Evolutionary conservation across 768 basidiomycete genomes (phyloP), one percentile per base, ranked within the genome.

Genomic region (Lentinula raphanica): DNA sequence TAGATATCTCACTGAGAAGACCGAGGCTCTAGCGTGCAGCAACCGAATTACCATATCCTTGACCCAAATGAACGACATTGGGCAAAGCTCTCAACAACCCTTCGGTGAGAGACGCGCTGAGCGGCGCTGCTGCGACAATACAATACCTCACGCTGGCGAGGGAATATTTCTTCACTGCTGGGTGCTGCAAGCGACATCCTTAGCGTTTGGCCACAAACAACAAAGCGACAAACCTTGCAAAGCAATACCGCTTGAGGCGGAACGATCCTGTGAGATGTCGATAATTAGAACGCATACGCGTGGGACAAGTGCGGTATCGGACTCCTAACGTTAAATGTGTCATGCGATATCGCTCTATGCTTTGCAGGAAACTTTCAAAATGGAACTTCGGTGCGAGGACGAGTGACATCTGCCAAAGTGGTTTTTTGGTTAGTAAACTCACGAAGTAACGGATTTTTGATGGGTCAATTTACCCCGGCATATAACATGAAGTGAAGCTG

Each of bases 301-400:
- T 57, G 36, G 44, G 23, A 35, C 32, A 29, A 49, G 28, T 44
- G 39, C 39, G 54, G 54, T 31, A 45, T 29, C 39, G 29, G 23
- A 56, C 23, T 54, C 25, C 46, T 6, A 53, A 66, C 63, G 64
- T 65, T 12, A 74, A 60, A 46, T 77, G 69, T 5, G 66, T 72
- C 50, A 79, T 73, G 57, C 67, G 69, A 64, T 78, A 73, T 23
- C 68, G 71, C 38, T 66, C 62, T 28, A 80, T 72, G 58, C 76
- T 79, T 59, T 69, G 61, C 50, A 80, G 64, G 49, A 77, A 71
- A 11, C 68, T 69, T 39, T 62, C 59, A 50, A 77, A 76, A 57
- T 63, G 71, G 61, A 81, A 81, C 58, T 70, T 79, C 23, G 75
- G 72, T 6, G 78, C 65, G n/a, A 79, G 69, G 23, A 80, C 76